phyloP scores from a whole-genome alignment of 805 yeast genomes.

The Yarrowia deformans region DNA sequence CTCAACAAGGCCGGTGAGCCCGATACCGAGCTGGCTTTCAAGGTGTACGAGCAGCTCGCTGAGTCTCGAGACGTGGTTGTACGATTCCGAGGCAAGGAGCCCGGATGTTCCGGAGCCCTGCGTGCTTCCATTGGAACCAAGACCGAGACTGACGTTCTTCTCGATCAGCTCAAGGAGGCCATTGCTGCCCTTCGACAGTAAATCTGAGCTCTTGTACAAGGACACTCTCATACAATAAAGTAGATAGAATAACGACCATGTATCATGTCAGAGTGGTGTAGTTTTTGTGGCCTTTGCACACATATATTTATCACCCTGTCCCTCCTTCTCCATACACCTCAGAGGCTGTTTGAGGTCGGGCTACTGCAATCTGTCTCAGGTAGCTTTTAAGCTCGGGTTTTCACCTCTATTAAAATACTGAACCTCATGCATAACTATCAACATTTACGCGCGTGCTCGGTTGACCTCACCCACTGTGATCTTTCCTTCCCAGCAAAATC shows the following conservation, averaged over 20 bases:
- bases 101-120: constrained; percentile 86
- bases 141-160: constrained; percentile 69
- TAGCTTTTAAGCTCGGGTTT: not conserved
- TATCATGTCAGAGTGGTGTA: not conserved
- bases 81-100: constrained; percentile 88
- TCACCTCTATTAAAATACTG: not conserved
- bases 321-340: not conserved
- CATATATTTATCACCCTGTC: no score
- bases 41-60: constrained; percentile 75
- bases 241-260: constrained; percentile 10
- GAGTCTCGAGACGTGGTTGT: constrained; percentile 78
- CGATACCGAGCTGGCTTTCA: constrained; percentile 68
- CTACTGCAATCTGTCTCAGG: no score
- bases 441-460: constrained; percentile 7
- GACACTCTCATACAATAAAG: no score
- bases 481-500: not conserved
- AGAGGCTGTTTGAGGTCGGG: no score
- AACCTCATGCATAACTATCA: constrained; percentile 19
- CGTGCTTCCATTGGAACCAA: constrained; percentile 87
- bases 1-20: constrained; percentile 69
- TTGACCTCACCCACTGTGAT: constrained; percentile 3
- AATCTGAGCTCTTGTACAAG: no score
- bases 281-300: no score
- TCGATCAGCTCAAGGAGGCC: constrained; percentile 56
- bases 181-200: constrained; percentile 30